phyloP scores from a whole-genome alignment of 2,329 filamentous ascomycete species.

The Fusarium proliferatum region DNA sequence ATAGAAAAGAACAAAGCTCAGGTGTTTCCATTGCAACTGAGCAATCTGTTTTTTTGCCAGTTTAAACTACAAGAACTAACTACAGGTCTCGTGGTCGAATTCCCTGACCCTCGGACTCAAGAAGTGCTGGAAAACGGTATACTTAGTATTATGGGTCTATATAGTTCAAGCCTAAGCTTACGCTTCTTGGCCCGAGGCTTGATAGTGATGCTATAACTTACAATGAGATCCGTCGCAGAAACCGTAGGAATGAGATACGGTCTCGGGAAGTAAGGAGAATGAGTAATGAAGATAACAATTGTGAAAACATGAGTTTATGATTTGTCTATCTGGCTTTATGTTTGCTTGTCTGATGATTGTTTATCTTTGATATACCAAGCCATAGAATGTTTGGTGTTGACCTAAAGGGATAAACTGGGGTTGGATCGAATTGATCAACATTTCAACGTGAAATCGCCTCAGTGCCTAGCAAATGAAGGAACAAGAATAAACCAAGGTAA shows the following conservation, averaged over 20 bases:
- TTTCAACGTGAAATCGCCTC: not conserved
- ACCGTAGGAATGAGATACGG: not conserved
- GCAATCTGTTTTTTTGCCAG: too few relatives aligned
- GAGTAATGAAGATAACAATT: not conserved
- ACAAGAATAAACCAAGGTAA: not conserved
- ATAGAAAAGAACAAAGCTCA: not conserved
- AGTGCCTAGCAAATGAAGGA: not conserved
- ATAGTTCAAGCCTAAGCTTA: not conserved
- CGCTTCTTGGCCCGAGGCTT: not conserved
- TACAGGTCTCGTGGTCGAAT: not conserved
- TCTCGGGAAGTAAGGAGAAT: not conserved
- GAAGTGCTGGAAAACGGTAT: not conserved
- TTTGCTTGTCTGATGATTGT: not conserved
- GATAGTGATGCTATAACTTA: not conserved
- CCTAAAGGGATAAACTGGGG: not conserved
- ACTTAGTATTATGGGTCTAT: too few relatives aligned
- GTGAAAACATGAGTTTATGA: not conserved
- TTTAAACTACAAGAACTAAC: not conserved
- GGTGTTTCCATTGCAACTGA: too few relatives aligned
- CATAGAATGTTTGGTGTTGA: not conserved
- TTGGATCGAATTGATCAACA: not conserved
- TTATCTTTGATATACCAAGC: not conserved
- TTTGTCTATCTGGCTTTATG: not conserved
- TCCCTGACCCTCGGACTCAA: not conserved
- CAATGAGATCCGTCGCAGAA: not conserved